Base-by-base conservation (phyloP, 164 flowering plant genomes). In the Hamamelis virginiana region DNA sequence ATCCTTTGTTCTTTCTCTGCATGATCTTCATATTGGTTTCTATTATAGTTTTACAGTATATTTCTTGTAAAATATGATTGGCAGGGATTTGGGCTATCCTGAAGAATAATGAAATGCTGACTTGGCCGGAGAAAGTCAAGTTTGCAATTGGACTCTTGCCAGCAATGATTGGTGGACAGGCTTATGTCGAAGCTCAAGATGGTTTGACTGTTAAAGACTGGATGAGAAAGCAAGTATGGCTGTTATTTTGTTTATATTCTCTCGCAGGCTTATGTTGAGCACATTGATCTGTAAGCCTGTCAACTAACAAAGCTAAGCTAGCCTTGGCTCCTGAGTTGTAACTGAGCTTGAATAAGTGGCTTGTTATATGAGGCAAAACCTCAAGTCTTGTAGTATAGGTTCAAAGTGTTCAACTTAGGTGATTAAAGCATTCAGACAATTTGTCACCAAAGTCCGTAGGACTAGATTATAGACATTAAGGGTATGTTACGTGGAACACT, bases 141-240 rank as follows among this genome's bases (percentile, higher is more conserved):
- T 95, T 95, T 84, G 99, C 99, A 11, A 79, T 91, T 77, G 99
- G 99, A 19, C 95, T 95, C 18, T 80, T 95, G 71, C 99, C 99
- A 69, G 99, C 99, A 52, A 92, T 95, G 72, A 28, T 87, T 52
- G 99, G 99, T 58, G 99, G 99, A 27, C 99, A 95, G 73, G 70
- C 91, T 38, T 95, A 95, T 81, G 99, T 95, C 65, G 97, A 95
- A 79, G 99, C 99, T 74, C 99, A 95, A 78, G 99, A 95, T 80
- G 87, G 92, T 75, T 76, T 95, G 27, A 80, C 82, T 67, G 99
- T 95, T 70, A 74, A 85, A 80, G 97, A 95, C 28, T 95, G 99
- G 99, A 95, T 95, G 99, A 84, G 74, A 74, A 90, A 89, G 75
- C 99, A 91, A 84, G 98, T 90, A 80, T 44, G 61, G 63, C 15